Base-by-base conservation (phyloP, 2,329 filamentous ascomycete genomes). In the Fonsecaea nubica region DNA sequence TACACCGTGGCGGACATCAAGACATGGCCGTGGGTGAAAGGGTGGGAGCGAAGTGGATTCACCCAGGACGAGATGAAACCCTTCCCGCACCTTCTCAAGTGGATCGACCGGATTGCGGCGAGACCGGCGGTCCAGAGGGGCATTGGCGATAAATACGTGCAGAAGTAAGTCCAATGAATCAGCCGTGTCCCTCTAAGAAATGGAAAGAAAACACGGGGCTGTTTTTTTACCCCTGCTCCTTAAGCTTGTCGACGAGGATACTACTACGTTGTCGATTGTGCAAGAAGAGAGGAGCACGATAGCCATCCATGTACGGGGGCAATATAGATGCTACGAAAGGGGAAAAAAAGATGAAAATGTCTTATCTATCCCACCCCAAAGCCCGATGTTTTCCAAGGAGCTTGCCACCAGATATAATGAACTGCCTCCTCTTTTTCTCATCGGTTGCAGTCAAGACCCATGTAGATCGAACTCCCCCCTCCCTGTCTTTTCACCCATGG, bases 1-100 rank as follows among this genome's bases (percentile, higher is more conserved):
- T 87, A 86, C 74, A 80, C 77, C 18, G 77, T 85, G 25, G 83
- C 84, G 9, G 84, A 86, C 70, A 84, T 86, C 62, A 82, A 82
- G 66, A 80, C 82, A 1, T 85, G 82, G 82, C 77, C 81, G 33
- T 85, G 82, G 82, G 76, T 84, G 40, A 82, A 80, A 71, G 76
- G 74, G 4, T 85, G 81, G 80, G 76, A 80, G 69, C 72, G 74
- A 53, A 75, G 71, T 35, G 80, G 81, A 0, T 80, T 83, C 69
- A 80, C 77, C 2, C 72, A 81, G 63, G 79, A 85, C 66, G 82
- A 86, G 32, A 78, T 86, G 74, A 74, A 80, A 18, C 69, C 74
- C 1, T 86, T 86, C 74, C 84, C 84, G 32, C 80, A 83, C 71
- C 45, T 87, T 69, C 73, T 84, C 66, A 78, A 81, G 73, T 87